Conservation (phyloP, 1,139 yeast species). For the Nakaseomyces bracarensis region DNA sequence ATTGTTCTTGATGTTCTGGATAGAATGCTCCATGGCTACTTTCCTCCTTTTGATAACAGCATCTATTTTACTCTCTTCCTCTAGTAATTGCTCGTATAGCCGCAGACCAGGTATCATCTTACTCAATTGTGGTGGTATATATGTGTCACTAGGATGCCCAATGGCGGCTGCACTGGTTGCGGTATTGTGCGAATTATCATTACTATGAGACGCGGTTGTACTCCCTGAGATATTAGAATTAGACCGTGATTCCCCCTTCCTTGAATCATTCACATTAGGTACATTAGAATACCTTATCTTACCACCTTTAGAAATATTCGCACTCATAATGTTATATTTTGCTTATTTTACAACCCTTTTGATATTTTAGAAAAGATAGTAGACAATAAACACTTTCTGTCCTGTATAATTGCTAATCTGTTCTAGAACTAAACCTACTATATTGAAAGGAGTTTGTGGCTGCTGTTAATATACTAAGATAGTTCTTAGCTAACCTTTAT, state of each 20-base stretch:
- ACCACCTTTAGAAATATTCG: background rate
- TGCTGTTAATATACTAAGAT: too few relatives aligned
- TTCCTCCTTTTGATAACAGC: slow-evolving; percentile 74
- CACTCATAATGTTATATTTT: too few relatives aligned
- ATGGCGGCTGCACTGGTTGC: background rate
- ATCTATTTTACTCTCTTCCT: slow-evolving; percentile 74
- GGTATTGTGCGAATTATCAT: background rate
- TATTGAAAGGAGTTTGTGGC: too few relatives aligned
- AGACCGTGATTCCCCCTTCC: background rate
- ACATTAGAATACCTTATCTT: too few relatives aligned
- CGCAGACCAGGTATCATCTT: slow-evolving; percentile 66
- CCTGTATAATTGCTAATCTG: too few relatives aligned
- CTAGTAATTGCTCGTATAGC: slow-evolving; percentile 59
- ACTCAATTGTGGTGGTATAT: slow-evolving; percentile 36
- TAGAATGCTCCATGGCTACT: slow-evolving; percentile 75
- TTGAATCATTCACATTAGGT: background rate
- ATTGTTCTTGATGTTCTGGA: background rate
- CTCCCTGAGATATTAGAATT: background rate
- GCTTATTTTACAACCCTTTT: too few relatives aligned
- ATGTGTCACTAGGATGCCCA: slow-evolving; percentile 4
- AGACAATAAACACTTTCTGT: too few relatives aligned
- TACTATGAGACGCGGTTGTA: background rate
- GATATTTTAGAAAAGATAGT: too few relatives aligned
- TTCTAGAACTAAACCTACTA: too few relatives aligned
- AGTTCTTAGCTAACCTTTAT: too few relatives aligned